Base-by-base conservation (phyloP, 441 rosid species). In the Gossypium gossypioides region DNA sequence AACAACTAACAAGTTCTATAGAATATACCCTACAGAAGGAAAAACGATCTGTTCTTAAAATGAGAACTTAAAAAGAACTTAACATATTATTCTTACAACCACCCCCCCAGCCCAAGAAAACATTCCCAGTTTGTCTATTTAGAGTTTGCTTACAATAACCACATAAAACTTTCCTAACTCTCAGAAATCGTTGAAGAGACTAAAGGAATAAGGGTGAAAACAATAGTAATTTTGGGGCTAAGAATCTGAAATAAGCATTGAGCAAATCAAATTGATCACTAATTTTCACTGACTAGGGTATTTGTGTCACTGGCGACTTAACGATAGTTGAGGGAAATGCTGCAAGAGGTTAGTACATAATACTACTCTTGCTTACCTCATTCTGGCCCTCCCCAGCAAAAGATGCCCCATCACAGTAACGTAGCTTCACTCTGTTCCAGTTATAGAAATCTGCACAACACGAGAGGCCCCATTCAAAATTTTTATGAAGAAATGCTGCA, bases 371-470 rank as follows among this genome's bases (percentile, higher is more conserved):
- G 69, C 81, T 4, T 73, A 85, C 94, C 89, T 86, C 84, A 76
- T 86, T 80, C 48, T 80, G 85, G 67, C 88, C 85, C 16, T 85
- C 86, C 29, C 98, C 97, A 58, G 91, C 82, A 77, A 94, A 86
- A 40, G 98, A 94, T 4, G 96, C 98, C 68, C 98, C 98, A 75
- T 94, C 97, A 71, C 98, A 90, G 76, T 94, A 94, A 75, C 97
- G 92, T 66, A 94, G 52, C 81, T 87, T 89, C 37, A 91, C 90
- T 82, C 87, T 90, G 71, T 94, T 94, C 98, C 97, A 94, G 83
- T 85, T 88, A 76, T 69, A 90, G 82, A 94, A 94, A 76, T 90
- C 98, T 94, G 78, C 74, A 77, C 64, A 29, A 12, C 32, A 2
- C 40, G 52, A 10, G 24, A 32, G 22, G 8, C 5, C 40, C 13